These are phyloP conservation scores for Cutaneotrichosporon daszewskae DNA, from an alignment of 1,284 basidiomycete genomes.

Conservation along the genomic window DNA sequence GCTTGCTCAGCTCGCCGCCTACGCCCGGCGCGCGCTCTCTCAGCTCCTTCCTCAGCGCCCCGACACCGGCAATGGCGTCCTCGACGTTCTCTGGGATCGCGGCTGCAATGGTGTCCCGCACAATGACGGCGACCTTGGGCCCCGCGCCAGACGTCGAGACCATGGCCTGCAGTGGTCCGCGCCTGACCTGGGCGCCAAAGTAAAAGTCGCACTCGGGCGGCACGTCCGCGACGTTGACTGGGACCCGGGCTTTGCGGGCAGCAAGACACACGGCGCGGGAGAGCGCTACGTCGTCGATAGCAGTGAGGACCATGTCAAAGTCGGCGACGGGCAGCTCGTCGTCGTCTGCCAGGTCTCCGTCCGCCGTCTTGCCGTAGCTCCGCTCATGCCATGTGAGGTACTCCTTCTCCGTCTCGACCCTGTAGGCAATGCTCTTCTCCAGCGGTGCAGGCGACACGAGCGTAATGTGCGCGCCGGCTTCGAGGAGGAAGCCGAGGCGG, in stretches of 20 bases:
- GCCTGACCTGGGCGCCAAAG: constrained; percentile 88
- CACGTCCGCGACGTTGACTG: constrained; percentile 94
- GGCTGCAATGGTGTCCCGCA: constrained; percentile 66
- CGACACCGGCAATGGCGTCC: constrained; percentile 74
- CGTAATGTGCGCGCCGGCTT: constrained; percentile 47
- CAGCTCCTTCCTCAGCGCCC: constrained; percentile 49
- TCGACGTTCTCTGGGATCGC: constrained; percentile 69
- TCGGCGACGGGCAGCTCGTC: constrained; percentile 41
- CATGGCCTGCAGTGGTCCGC: constrained; percentile 90
- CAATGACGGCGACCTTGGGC: constrained; percentile 81
- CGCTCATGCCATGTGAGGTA: constrained; percentile 69
- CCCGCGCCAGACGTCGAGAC: constrained; percentile 90
- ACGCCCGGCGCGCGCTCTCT: constrained; percentile 50
- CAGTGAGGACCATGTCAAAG: constrained; percentile 88
- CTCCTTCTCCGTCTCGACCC: constrained; percentile 47
- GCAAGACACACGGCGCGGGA: constrained; percentile 65
- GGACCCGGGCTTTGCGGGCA: constrained; percentile 65
- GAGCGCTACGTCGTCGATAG: constrained; percentile 77
- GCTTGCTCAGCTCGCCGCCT: constrained; percentile 51
- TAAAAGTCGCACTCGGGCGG: constrained; percentile 96
- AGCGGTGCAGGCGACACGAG: constrained; percentile 47
- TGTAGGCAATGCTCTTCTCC: constrained; percentile 50
- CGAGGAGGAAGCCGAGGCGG: constrained; percentile 49
- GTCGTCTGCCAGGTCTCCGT: constrained; percentile 1
- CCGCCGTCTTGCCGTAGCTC: constrained; percentile 50